Base-by-base conservation (phyloP, 2,329 filamentous ascomycete species). In the Xylaria arbuscula region DNA sequence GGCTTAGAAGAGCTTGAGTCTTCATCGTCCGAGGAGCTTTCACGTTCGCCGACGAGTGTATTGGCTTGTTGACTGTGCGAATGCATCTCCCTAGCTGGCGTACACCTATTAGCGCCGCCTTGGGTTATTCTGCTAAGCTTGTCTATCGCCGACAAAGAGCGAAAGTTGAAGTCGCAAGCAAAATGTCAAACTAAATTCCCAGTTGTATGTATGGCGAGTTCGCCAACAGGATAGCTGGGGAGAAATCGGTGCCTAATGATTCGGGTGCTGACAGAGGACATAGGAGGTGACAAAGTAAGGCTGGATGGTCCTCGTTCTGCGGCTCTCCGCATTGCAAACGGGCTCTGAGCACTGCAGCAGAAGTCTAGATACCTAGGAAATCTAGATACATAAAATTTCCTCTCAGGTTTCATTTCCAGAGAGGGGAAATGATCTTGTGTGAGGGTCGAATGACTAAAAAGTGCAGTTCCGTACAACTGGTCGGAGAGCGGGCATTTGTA, bases 1-100 rank as follows among this genome's bases (percentile, higher is more conserved):
- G 19, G 45, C 13, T 62, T 34, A 17, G 65, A 65, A 11, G 69
- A 66, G 42, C 51, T 62, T 6, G 60, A 67, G 55, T 55, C 64
- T 34, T 56, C 66, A 28, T 61, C 67, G 19, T 53, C 65, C 22
- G 34, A 62, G 32, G 62, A 60, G 19, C 55, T 32, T 3, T 50
- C 48, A 34, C 51, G 1, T 7, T 22, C 47, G n/a, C 22, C 17
- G n/a, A 56, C 24, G 3, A 54, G 51, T 19, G 50, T 32, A 36
- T 32, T n/a, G 22, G 53, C 53, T 15, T 40, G 51, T 24, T 62
- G 32, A 47, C 51, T 62, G 38, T 40, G 55, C 2, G 59, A 59
- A 13, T 58, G 19, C 66, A 70, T 69, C 38, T 45, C 15, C 11
- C 13, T 24, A 59, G 22, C n/a, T 36, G 15, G 19, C 9, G n/a